A percentile compares a stretch with the other conserved stretches of the same genome.
These are phyloP conservation scores for Neurospora sp. DNA, from an alignment of 495 filamentous ascomycete genomes.

Conservation along the genomic window DNA sequence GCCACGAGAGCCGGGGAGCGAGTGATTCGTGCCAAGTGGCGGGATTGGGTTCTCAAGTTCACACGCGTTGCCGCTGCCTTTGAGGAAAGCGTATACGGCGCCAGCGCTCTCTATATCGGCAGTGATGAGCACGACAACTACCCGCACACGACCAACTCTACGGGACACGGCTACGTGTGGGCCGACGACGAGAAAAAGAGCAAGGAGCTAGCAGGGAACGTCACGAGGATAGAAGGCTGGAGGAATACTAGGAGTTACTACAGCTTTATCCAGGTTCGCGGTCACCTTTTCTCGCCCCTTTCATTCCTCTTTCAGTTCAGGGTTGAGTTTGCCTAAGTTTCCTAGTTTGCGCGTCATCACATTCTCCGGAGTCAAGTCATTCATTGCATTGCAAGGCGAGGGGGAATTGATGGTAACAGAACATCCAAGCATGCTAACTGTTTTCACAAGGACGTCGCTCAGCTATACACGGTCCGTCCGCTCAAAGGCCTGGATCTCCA, in stretches of 20 bases:
- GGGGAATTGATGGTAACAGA: neutral
- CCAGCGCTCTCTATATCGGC: conserved; percentile 80
- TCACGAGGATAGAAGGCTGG: conserved; percentile 92
- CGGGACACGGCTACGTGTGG: conserved; percentile 90
- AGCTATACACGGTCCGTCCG: conserved; percentile 56
- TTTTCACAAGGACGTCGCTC: conserved; percentile 45
- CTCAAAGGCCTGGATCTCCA: conserved; percentile 77
- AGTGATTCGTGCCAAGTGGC: conserved; percentile 81
- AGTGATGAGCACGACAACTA: conserved; percentile 51
- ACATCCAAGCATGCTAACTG: neutral
- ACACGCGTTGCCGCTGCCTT: conserved; percentile 86
- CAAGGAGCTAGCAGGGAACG: conserved; percentile 78
- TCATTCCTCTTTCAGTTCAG: neutral
- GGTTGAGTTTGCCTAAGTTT: neutral
- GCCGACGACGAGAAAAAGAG: conserved; percentile 67
- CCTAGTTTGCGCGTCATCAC: neutral
- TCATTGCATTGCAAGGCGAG: neutral
- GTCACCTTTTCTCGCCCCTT: conserved; percentile 5
- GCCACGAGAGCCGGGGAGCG: conserved; percentile 78
- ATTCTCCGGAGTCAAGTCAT: neutral
- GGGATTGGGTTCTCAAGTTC: conserved; percentile 83
- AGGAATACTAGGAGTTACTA: conserved; percentile 90
- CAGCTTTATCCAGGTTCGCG: conserved; percentile 69
- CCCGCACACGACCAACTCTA: conserved; percentile 29
- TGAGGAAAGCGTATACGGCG: conserved; percentile 89